Evolutionary conservation across 768 basidiomycete species (phyloP).

Genomic region (Sarcodon sp.): DNA sequence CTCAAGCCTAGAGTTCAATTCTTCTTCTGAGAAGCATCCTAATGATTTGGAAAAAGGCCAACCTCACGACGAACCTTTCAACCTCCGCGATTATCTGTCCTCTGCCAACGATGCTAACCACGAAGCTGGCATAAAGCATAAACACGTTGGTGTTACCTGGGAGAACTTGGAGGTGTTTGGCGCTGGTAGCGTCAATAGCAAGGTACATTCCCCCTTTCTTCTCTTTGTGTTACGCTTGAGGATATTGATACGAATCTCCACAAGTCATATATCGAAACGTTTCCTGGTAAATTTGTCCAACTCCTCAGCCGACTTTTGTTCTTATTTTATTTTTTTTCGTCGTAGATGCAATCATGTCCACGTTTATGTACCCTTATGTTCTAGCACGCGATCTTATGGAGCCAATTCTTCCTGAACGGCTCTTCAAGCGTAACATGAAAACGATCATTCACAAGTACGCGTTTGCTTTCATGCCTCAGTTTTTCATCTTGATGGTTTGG

Average conservation of each 20-base stretch:
- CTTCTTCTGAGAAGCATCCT: constrained; percentile 20
- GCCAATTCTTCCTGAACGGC: constrained; percentile 20
- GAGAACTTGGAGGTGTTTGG: constrained; percentile 53
- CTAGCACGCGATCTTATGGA: constrained; percentile 31
- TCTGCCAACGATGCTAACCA: constrained; percentile 57
- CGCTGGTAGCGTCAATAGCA: constrained; percentile 38
- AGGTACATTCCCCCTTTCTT: constrained; percentile 23
- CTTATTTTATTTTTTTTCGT: background rate
- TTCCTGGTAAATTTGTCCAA: constrained; percentile 34
- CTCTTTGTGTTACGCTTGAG: background rate
- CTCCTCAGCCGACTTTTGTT: background rate
- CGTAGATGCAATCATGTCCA: constrained; percentile 37
- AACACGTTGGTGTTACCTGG: constrained; percentile 72
- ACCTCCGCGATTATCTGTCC: constrained; percentile 56
- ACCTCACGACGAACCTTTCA: constrained; percentile 29
- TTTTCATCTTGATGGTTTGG: background rate
- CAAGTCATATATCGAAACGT: constrained; percentile 46
- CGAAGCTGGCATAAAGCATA: constrained; percentile 53
- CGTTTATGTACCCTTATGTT: constrained; percentile 38
- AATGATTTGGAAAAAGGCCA: constrained; percentile 27
- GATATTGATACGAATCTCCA: background rate
- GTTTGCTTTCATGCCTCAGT: background rate
- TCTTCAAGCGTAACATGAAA: constrained; percentile 19
- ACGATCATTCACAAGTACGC: constrained; percentile 50
- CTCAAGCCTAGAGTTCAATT: background rate